Evolutionary conservation across 1,139 yeast species (phyloP).

Genomic region (Yamadazyma epiphylla): DNA sequence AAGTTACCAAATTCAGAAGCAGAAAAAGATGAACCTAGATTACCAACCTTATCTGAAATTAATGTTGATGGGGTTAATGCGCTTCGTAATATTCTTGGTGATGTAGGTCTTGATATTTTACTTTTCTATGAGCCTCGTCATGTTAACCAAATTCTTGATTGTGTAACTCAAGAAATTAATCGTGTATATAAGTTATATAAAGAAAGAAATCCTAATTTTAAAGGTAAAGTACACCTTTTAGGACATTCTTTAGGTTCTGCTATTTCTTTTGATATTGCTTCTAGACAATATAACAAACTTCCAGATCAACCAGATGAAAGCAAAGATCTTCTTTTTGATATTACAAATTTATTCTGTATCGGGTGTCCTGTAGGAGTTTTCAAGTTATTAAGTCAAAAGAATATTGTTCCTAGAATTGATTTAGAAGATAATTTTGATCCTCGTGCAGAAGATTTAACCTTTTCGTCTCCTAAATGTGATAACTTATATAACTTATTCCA

Average conservation of each 20-base stretch:
- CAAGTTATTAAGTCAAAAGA: constrained; percentile 60
- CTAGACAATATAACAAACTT: constrained; percentile 46
- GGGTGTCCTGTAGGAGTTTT: constrained; percentile 94
- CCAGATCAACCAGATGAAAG: constrained; percentile 18
- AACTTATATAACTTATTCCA: constrained; percentile 77
- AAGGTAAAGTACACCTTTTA: constrained; percentile 74
- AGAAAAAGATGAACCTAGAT: constrained; percentile 27
- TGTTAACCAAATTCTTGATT: constrained; percentile 55
- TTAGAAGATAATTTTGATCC: constrained; percentile 18
- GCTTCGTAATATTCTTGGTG: constrained; percentile 74
- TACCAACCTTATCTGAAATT: constrained; percentile 69
- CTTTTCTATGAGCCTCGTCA: constrained; percentile 80
- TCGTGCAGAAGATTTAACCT: constrained; percentile 7
- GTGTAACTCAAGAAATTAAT: constrained; percentile 71
- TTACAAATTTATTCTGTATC: constrained; percentile 69
- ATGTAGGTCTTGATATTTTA: constrained; percentile 80
- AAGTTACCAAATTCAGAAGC: constrained; percentile 27
- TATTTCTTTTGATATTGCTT: constrained; percentile 72
- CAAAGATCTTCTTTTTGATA: constrained; percentile 60
- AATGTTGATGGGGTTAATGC: constrained; percentile 81
- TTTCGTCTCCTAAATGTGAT: constrained; percentile 48
- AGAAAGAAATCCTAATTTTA: constrained; percentile 66
- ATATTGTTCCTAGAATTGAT: constrained; percentile 40
- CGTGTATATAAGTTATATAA: constrained; percentile 57
- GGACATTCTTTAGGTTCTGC: constrained; percentile 94